Evolutionary conservation across 164 flowering plant species (phyloP).

Genomic region (Vitis riparia): DNA sequence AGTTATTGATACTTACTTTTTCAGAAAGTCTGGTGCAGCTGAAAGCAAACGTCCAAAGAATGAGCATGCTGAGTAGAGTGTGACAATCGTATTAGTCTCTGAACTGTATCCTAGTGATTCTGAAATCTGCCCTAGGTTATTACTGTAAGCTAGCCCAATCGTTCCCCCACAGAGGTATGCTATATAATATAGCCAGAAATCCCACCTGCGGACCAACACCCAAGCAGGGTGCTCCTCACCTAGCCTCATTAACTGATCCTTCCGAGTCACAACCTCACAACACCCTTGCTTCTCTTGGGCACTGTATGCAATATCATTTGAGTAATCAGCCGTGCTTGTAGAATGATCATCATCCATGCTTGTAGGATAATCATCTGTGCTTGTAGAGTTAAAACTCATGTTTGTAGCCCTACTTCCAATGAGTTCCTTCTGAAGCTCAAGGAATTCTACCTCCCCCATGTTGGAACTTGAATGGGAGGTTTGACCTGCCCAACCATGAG

Average conservation of each 20-base stretch:
- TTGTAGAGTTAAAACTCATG: background rate
- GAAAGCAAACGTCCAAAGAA: slow-evolving; percentile 41
- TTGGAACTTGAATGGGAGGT: slow-evolving; percentile 7
- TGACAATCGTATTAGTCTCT: slow-evolving; percentile 11
- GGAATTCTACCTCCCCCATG: slow-evolving; percentile 14
- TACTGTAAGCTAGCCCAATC: slow-evolving; percentile 35
- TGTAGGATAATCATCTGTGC: background rate
- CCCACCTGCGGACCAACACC: slow-evolving; percentile 16
- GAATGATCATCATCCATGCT: background rate
- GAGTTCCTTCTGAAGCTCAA: slow-evolving; percentile 23
- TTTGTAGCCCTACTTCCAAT: background rate
- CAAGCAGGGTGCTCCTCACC: slow-evolving; percentile 34
- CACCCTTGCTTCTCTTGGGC: background rate
- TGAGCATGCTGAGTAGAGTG: slow-evolving; percentile 31
- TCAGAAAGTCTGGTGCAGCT: slow-evolving; percentile 35
- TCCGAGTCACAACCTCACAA: slow-evolving; percentile 8
- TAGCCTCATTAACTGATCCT: slow-evolving; percentile 13
- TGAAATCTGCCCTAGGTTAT: slow-evolving; percentile 37
- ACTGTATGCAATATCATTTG: background rate
- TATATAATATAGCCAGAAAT: slow-evolving; percentile 34
- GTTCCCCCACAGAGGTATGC: slow-evolving; percentile 42
- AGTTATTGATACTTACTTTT: slow-evolving; percentile 12
- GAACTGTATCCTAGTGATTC: slow-evolving; percentile 32
- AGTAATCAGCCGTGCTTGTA: background rate
- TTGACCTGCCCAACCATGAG: slow-evolving; percentile 11